Evolutionary conservation across 768 basidiomycete species (phyloP), one percentile per base, ranked within the genome.

Genomic region (Collybiopsis confluens): DNA sequence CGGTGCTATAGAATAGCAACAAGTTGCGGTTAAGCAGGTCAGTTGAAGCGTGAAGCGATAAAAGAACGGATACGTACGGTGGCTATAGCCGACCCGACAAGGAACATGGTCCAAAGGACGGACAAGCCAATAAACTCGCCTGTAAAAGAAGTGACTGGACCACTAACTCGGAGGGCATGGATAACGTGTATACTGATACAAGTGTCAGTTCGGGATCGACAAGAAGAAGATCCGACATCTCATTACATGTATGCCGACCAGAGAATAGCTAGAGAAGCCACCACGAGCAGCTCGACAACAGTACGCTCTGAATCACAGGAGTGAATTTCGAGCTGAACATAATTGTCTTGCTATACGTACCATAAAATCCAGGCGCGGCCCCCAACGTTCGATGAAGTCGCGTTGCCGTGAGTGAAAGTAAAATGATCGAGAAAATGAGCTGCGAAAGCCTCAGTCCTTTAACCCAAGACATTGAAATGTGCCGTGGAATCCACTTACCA

Each of bases 11-110:
- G 30, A n/a, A 28, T 2, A 10, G 7, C 24, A 13, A 33, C 30
- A 5, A 38, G 18, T 23, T n/a, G n/a, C 18, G 6, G 6, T 7
- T 15, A 35, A 48, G 11, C 26, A 9, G 26, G 35, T 27, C 20
- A 24, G 4, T 9, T 5, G 7, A 23, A 37, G 23, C 13, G n/a
- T n/a, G n/a, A n/a, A n/a, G n/a, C n/a, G n/a, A n/a, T n/a, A n/a
- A n/a, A 27, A 33, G 20, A 15, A 7, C 13, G 1, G 24, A 21
- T 36, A 18, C 33, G 1, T 23, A 48, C 47, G 11, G 78, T 73
- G 2, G 78, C 68, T 46, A 79, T 64, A 16, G 71, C 74, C 21
- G 71, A 71, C 8, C 79, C 78, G 37, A 77, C 70, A 9, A 80
- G 65, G 73, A 74, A 80, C 54, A 80, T 63, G 33, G 74, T 36